These are phyloP conservation scores for Adansonia grandidieri DNA, from an alignment of 441 rosid species.

Conservation along the genomic window DNA sequence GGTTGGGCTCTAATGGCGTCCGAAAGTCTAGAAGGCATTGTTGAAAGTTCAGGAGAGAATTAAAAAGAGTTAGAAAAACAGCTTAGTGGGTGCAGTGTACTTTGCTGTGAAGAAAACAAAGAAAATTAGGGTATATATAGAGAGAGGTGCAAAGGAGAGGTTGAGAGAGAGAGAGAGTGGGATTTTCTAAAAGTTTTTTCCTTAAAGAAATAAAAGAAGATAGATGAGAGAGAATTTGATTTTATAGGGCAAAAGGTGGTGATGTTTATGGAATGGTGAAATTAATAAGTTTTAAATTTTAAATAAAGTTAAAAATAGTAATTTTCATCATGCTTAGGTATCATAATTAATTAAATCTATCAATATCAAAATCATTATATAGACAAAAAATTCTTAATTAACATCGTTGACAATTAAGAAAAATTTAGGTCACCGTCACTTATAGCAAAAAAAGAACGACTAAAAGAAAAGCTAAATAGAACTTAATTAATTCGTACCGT, in stretches of 20 bases:
- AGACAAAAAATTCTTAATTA: no score
- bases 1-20: slow-evolving; percentile 51
- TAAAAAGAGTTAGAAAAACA: neutral
- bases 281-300: neutral
- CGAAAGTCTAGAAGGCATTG: slow-evolving; percentile 66
- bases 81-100: slow-evolving; percentile 15
- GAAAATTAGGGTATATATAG: slow-evolving; percentile 33
- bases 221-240: slow-evolving; percentile 9
- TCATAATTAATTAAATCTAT: neutral
- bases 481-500: no score
- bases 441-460: no score
- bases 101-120: slow-evolving; percentile 27
- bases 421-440: no score
- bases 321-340: neutral
- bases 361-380: no score
- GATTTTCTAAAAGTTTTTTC: neutral
- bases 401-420: no score
- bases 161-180: neutral
- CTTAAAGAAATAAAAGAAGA: neutral
- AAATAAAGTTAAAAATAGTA: neutral
- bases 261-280: neutral
- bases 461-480: no score
- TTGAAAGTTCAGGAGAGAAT: neutral
- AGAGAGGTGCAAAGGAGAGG: neutral
- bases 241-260: neutral